Evolutionary conservation across 257 asterid genomes (phyloP).

Genomic region (Penstemon barbatus): DNA sequence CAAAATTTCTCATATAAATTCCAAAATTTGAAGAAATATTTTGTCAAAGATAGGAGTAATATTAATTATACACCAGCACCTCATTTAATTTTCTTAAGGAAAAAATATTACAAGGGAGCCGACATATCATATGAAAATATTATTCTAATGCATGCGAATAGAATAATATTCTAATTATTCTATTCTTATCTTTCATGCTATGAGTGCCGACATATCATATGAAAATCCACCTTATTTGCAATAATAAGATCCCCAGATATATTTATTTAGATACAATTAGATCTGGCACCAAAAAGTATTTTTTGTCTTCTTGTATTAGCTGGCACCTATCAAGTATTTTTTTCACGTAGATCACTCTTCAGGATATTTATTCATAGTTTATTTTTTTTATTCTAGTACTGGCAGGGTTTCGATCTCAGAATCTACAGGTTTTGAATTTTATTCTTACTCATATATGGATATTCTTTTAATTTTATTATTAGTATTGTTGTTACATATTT

Average conservation of each 20-base stretch:
- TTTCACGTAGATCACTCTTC: background rate
- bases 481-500: too few species aligned
- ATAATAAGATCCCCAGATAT: constrained; percentile 23
- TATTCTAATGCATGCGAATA: constrained; percentile 18
- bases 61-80: too few species aligned
- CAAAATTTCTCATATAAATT: too few species aligned
- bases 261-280: constrained; percentile 12
- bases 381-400: background rate
- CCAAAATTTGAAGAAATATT: too few species aligned
- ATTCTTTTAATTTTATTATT: too few species aligned
- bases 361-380: background rate
- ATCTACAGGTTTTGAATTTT: background rate
- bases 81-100: too few species aligned
- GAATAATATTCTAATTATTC: constrained; percentile 20
- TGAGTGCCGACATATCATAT: constrained; percentile 35
- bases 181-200: constrained; percentile 16
- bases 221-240: constrained; percentile 23
- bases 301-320: constrained; percentile 37
- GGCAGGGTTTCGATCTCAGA: background rate
- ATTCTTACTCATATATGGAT: too few species aligned
- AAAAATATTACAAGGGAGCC: too few species aligned
- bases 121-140: background rate
- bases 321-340: background rate
- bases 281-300: constrained; percentile 26
- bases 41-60: too few species aligned